Percentiles rank a stretch among this genome's conserved stretches.
phyloP scores from a whole-genome alignment of 148 eudicot genomes.

The Camellia granthamiana region DNA sequence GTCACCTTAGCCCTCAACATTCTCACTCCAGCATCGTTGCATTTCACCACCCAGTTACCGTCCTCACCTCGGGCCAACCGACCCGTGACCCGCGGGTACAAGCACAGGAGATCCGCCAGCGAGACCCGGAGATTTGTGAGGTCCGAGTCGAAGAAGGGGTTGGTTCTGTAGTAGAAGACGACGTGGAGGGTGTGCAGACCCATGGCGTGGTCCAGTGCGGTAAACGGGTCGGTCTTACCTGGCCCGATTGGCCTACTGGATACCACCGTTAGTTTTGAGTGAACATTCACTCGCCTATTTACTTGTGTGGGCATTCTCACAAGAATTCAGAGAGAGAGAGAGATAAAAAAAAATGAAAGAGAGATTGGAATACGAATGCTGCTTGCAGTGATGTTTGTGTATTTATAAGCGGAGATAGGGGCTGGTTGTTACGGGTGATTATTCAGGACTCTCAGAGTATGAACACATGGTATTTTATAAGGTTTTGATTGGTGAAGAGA shows the following conservation, averaged over 20 bases:
- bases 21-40: slow-evolving; percentile 61
- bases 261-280: slow-evolving; percentile 48
- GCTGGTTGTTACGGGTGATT: too few species aligned
- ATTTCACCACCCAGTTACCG: slow-evolving; percentile 49
- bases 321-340: neutral
- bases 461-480: too few species aligned
- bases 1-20: slow-evolving; percentile 40
- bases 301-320: slow-evolving; percentile 3
- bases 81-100: slow-evolving; percentile 52
- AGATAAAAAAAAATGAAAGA: too few species aligned
- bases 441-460: too few species aligned
- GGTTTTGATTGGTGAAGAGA: too few species aligned
- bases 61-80: slow-evolving; percentile 37
- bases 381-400: too few species aligned
- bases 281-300: slow-evolving; percentile 29
- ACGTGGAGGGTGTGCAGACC: slow-evolving; percentile 38
- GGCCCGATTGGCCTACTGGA: slow-evolving; percentile 43
- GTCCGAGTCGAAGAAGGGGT: slow-evolving; percentile 17
- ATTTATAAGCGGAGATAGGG: too few species aligned
- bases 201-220: slow-evolving; percentile 58
- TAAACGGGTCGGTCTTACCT: slow-evolving; percentile 21
- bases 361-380: too few species aligned
- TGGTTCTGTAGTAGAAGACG: slow-evolving; percentile 44
- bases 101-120: slow-evolving; percentile 29
- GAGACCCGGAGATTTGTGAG: slow-evolving; percentile 33